These are phyloP conservation scores for Citrus sinensis DNA, from an alignment of 345 rosid species.

Conservation along the genomic window DVS_A1.0 CM039164.1:18109001-18109500, in stretches of 20 bases:
- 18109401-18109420: slow-evolving; percentile 94
- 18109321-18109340: background rate
- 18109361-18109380: background rate
- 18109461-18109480: slow-evolving; percentile 90
- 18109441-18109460: slow-evolving; percentile 90
- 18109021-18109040: slow-evolving; percentile 97
- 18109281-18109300: slow-evolving; percentile 74
- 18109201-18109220: slow-evolving; percentile 99
- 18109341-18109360: background rate
- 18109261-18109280: slow-evolving; percentile 87
- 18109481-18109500: slow-evolving; percentile 89
- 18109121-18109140: slow-evolving; percentile 1
- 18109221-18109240: slow-evolving; percentile 99
- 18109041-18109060: slow-evolving; percentile 96
- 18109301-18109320: slow-evolving; percentile 93
- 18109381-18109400: background rate
- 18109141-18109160: background rate
- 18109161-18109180: background rate
- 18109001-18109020: slow-evolving; percentile 64
- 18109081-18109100: slow-evolving; percentile 64
- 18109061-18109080: slow-evolving; percentile 92
- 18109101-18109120: background rate
- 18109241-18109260: slow-evolving; percentile 89
- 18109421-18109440: slow-evolving; percentile 93
- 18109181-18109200: slow-evolving; percentile 21